Evolutionary conservation across 441 rosid species (phyloP), one percentile per base, ranked within the genome.

Genomic region (Manihot esculenta): DNA sequence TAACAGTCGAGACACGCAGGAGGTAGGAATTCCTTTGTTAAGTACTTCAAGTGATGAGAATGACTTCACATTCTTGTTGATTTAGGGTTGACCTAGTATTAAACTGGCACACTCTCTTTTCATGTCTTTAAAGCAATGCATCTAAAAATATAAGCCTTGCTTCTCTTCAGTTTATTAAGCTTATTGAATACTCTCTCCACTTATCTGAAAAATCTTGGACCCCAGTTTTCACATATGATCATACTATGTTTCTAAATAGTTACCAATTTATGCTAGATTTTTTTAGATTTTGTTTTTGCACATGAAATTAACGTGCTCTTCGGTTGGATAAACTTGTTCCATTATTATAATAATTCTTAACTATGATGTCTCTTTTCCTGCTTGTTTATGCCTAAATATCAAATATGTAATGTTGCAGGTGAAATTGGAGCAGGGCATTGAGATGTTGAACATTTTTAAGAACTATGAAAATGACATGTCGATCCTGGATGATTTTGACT

Each of bases 1-100:
- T 9, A 89, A 90, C 72, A 90, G 93, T 79, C 84, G 96, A 75
- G 96, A 88, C 73, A 83, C 96, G 44, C 96, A 90, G 76, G 96
- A 90, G 93, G 96, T 90, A 75, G 24, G 64, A 44, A 35, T 18
- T 64, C 47, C 18, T 21, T 23, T 23, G 30, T n/a, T n/a, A 58
- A 44, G 42, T 38, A 5, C 38, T 48, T 50, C 69, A 12, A 61
- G 65, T 10, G 41, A 64, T 45, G 13, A 26, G 18, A 23, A 24
- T 15, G 7, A 23, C n/a, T 5, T 13, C 5, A 8, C 0, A 5
- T 23, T 26, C 9, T 45, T 45, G 23, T 21, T 26, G 41, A 18
- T 68, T 24, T 53, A 67, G 48, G 21, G 38, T 38, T 53, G 33
- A 62, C 30, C 33, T 18, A 24, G 55, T 24, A 38, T 47, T 30